Percentiles rank a stretch among this genome's conserved stretches.
Evolutionary conservation across 2,329 filamentous ascomycete genomes (phyloP).

Genomic region (Arthrobotrys megalospora): DNA sequence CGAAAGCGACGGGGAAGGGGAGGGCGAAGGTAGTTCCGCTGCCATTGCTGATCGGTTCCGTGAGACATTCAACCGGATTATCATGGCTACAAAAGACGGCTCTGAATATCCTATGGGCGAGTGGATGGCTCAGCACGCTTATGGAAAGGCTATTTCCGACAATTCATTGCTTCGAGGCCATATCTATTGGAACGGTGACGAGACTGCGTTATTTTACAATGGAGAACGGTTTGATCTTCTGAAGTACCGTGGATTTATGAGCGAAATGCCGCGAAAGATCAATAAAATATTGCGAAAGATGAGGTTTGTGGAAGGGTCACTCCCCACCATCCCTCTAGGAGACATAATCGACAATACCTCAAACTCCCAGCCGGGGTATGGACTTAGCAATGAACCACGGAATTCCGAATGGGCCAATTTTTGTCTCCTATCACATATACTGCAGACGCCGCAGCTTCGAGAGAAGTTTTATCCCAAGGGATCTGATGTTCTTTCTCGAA

Average conservation of each 20-base stretch:
- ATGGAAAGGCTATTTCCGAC: slow-evolving; percentile 19
- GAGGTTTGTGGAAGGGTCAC: background rate
- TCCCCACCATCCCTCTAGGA: background rate
- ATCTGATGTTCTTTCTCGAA: background rate
- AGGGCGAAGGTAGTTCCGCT: background rate
- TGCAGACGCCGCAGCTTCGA: background rate
- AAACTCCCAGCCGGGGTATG: background rate
- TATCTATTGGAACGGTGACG: slow-evolving; percentile 1
- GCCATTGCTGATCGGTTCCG: background rate
- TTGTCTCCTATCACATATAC: background rate
- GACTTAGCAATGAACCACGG: background rate
- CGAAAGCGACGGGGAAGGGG: background rate
- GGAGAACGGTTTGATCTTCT: slow-evolving; percentile 16
- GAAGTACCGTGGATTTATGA: background rate
- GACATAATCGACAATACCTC: background rate
- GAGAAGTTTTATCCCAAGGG: background rate
- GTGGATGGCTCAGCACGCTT: slow-evolving; percentile 24
- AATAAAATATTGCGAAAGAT: background rate
- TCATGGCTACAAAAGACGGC: slow-evolving; percentile 9
- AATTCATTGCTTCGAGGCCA: slow-evolving; percentile 6
- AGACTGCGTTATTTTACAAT: background rate
- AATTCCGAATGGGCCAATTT: background rate
- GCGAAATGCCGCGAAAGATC: background rate
- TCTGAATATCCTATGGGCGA: slow-evolving; percentile 23
- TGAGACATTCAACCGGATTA: background rate